Conservation (phyloP, 139 green algal species). For the Spirogloea muscicola region DNA sequence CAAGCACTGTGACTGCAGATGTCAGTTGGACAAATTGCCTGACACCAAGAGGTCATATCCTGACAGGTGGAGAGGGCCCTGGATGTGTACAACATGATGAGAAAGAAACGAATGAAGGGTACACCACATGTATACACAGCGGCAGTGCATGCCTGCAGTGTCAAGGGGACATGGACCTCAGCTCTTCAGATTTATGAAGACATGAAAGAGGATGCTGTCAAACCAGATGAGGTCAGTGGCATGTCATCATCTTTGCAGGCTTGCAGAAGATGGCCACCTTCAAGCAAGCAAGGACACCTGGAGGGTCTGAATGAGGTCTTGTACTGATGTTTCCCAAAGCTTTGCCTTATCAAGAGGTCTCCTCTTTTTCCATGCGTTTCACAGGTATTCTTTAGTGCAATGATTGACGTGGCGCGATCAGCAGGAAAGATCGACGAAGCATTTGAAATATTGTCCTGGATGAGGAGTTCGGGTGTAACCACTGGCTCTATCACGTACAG, state of each 20-base stretch:
- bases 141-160: conserved; percentile 34
- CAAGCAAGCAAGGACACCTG: not conserved
- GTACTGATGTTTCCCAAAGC: too few relatives aligned
- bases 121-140: conserved; percentile 18
- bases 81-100: conserved; percentile 31
- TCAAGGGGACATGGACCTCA: not conserved
- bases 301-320: not conserved
- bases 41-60: not conserved
- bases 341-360: too few relatives aligned
- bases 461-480: conserved; percentile 11
- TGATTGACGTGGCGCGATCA: conserved; percentile 30
- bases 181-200: conserved; percentile 33
- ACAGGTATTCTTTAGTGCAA: conserved; percentile 37
- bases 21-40: not conserved
- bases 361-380: not conserved
- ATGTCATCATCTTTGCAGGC: too few relatives aligned
- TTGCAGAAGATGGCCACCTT: not conserved
- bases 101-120: not conserved
- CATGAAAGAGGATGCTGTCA: conserved; percentile 31
- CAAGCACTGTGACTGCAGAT: not conserved
- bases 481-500: conserved; percentile 17
- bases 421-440: conserved; percentile 28
- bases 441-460: conserved; percentile 18
- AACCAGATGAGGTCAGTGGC: conserved; percentile 31
- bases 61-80: conserved; percentile 37